These are phyloP conservation scores for Dothiorella sarmentorum DNA, from an alignment of 2,329 filamentous ascomycete species.

Conservation along the genomic window DNA sequence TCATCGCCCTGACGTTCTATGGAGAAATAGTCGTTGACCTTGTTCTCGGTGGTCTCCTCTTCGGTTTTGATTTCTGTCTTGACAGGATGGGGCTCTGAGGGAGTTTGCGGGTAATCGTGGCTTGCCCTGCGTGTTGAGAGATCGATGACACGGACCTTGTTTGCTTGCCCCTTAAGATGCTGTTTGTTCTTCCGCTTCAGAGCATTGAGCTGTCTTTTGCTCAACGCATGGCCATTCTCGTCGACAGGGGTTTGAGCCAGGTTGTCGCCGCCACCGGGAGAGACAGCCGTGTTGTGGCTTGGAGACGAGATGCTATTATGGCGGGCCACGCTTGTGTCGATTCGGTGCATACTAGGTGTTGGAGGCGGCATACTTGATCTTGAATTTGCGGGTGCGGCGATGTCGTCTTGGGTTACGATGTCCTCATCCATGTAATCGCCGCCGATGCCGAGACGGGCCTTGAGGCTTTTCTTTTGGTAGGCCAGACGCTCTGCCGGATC, in stretches of 20 bases:
- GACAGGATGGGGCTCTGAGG: constrained; percentile 50
- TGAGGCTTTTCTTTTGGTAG: constrained; percentile 86
- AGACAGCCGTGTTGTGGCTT: constrained; percentile 38
- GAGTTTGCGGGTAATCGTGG: constrained; percentile 57
- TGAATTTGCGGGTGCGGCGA: constrained; percentile 35
- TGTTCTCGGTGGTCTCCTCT: constrained; percentile 58
- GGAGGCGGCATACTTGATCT: constrained; percentile 21
- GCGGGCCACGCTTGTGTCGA: constrained; percentile 50
- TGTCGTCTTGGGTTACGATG: constrained; percentile 65
- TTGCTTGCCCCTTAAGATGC: constrained; percentile 82
- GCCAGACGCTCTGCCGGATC: constrained; percentile 76
- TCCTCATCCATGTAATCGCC: constrained; percentile 85
- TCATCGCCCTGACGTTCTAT: constrained; percentile 77
- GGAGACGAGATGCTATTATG: constrained; percentile 44
- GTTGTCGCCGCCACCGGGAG: constrained; percentile 44
- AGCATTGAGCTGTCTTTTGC: constrained; percentile 90
- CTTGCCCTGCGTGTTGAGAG: constrained; percentile 66
- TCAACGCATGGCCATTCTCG: constrained; percentile 56
- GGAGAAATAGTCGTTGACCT: constrained; percentile 75
- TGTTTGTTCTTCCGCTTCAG: constrained; percentile 91
- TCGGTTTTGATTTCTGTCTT: constrained; percentile 59
- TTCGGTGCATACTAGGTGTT: constrained; percentile 44
- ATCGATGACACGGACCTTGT: constrained; percentile 86
- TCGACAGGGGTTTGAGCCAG: constrained; percentile 49
- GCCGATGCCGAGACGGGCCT: constrained; percentile 75